Evolutionary conservation across 495 filamentous ascomycete genomes (phyloP).

Genomic region (Daldinia decipiens): DNA sequence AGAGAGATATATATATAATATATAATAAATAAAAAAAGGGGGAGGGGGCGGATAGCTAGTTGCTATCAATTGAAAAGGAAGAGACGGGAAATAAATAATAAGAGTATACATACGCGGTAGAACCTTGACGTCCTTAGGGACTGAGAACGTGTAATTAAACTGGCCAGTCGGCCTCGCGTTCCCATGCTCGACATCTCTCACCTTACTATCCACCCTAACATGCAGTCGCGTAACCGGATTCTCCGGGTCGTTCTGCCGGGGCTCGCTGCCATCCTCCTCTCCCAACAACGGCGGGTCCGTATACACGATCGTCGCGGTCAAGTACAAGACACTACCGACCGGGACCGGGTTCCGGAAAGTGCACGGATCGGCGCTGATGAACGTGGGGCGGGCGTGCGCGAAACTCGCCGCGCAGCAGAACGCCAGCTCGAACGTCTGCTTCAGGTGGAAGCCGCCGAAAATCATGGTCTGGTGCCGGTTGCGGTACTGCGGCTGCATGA

Average conservation of each 20-base stretch:
- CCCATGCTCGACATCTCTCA: constrained; percentile 81
- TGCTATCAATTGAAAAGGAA: not conserved
- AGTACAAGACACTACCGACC: constrained; percentile 82
- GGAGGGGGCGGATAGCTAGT: not conserved
- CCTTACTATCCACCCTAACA: constrained; percentile 79
- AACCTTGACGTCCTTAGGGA: constrained; percentile 75
- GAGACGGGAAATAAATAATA: not conserved
- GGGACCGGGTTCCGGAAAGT: constrained; percentile 88
- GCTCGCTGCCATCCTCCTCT: constrained; percentile 51
- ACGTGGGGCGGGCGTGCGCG: constrained; percentile 77
- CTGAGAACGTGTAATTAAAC: constrained; percentile 87
- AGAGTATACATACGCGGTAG: constrained; percentile 63
- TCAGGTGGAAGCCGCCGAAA: constrained; percentile 85
- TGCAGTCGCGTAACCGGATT: constrained; percentile 71
- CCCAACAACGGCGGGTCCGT: constrained; percentile 71
- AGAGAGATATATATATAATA: no score
- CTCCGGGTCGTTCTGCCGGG: constrained; percentile 46
- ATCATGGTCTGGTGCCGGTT: constrained; percentile 92
- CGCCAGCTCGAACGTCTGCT: constrained; percentile 86
- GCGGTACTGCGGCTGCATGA: constrained; percentile 90
- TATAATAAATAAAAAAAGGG: no score
- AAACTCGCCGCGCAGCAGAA: constrained; percentile 87
- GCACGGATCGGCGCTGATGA: constrained; percentile 79
- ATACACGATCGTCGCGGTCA: constrained; percentile 80
- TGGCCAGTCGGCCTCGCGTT: constrained; percentile 78